phyloP scores from a whole-genome alignment of 306 rosid genomes.

The Quercus robur region DNA sequence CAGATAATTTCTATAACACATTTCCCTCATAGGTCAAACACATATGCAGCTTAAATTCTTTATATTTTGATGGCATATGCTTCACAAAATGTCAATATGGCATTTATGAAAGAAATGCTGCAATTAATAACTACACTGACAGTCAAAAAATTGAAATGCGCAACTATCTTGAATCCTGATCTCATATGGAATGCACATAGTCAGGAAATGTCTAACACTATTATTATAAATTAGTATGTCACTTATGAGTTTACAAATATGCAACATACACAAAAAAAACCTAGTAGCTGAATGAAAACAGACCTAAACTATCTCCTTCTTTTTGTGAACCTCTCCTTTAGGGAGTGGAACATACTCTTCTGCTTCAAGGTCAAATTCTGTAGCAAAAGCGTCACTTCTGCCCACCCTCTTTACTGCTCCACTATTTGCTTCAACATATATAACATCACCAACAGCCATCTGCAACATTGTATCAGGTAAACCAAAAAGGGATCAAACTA shows the following conservation, averaged over 20 bases:
- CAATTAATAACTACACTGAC: not conserved
- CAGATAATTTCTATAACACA: not conserved
- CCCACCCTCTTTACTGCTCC: slow-evolving; percentile 99
- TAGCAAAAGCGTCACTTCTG: slow-evolving; percentile 96
- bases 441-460: slow-evolving; percentile 98
- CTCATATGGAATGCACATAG: not conserved
- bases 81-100: not conserved
- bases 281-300: slow-evolving; percentile 25
- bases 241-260: slow-evolving; percentile 5
- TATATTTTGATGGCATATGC: not conserved
- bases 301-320: slow-evolving; percentile 97
- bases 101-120: not conserved
- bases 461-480: slow-evolving; percentile 23
- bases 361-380: slow-evolving; percentile 97
- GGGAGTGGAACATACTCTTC: slow-evolving; percentile 99
- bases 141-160: not conserved
- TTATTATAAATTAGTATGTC: not conserved
- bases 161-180: not conserved
- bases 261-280: not conserved
- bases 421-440: slow-evolving; percentile 90
- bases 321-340: slow-evolving; percentile 98
- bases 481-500: not conserved
- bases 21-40: not conserved
- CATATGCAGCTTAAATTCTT: not conserved
- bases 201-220: slow-evolving; percentile 5